phyloP scores from a whole-genome alignment of 2,329 filamentous ascomycete species.

The Neonectria magnoliae region DNA sequence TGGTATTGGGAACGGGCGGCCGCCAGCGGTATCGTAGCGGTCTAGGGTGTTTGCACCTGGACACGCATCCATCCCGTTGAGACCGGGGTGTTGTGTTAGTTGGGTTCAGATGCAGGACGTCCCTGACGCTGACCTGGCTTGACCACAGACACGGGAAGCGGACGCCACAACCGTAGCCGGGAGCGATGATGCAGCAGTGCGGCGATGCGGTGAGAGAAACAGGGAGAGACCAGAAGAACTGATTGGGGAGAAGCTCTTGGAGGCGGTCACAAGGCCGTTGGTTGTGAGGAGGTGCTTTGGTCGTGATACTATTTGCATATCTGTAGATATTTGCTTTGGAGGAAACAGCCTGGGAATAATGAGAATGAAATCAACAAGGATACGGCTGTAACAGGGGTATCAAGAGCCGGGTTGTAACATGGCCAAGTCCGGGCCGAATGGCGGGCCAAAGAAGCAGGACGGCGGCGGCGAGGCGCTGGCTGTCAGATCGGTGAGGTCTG shows the following conservation, averaged over 20 bases:
- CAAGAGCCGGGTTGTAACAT: conserved; percentile 9
- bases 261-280: neutral
- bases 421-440: conserved; percentile 20
- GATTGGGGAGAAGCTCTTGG: neutral
- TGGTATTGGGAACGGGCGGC: neutral
- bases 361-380: neutral
- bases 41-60: neutral
- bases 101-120: neutral
- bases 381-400: conserved; percentile 1
- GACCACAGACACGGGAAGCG: neutral
- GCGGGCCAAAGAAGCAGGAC: neutral
- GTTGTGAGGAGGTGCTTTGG: neutral
- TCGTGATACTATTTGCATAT: neutral
- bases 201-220: neutral
- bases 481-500: neutral
- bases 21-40: neutral
- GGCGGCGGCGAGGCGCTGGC: neutral
- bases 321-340: neutral
- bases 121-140: neutral
- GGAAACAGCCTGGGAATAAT: neutral
- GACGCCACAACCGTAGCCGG: neutral
- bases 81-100: neutral
- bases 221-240: neutral
- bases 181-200: neutral
- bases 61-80: neutral